A percentile compares a stretch with the other conserved stretches of the same genome.
Evolutionary conservation across 768 basidiomycete species (phyloP).

Genomic region (Calocera viscosa): DNA sequence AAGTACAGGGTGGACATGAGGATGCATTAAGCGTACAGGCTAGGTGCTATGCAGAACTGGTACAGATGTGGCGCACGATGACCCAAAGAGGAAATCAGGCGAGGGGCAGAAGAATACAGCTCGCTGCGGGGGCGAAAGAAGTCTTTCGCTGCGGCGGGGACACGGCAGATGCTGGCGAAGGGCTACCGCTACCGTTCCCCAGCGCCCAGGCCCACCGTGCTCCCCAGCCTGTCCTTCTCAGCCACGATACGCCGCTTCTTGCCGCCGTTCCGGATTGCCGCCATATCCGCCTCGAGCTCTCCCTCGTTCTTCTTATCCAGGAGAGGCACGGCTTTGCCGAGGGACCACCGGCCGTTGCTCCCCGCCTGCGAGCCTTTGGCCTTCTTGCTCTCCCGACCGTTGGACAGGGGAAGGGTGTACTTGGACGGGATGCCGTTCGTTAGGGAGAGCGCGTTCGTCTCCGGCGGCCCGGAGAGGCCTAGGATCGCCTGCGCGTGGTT

Average conservation of each 20-base stretch:
- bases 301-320: slow-evolving; percentile 48
- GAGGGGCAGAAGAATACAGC: neutral
- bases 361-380: slow-evolving; percentile 45
- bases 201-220: neutral
- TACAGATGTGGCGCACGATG: neutral
- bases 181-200: neutral
- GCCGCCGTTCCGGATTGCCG: slow-evolving; percentile 63
- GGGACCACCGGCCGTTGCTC: slow-evolving; percentile 40
- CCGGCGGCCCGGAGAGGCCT: slow-evolving; percentile 38
- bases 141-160: neutral
- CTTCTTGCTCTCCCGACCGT: slow-evolving; percentile 38
- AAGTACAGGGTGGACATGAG: too few relatives aligned
- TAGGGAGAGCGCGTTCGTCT: slow-evolving; percentile 63
- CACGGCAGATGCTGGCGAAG: neutral
- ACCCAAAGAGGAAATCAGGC: neutral
- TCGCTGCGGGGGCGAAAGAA: neutral
- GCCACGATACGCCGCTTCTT: slow-evolving; percentile 29
- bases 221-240: slow-evolving; percentile 4
- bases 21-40: neutral
- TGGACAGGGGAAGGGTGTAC: slow-evolving; percentile 60
- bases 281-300: slow-evolving; percentile 64
- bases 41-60: neutral
- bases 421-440: slow-evolving; percentile 78
- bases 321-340: slow-evolving; percentile 58
- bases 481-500: slow-evolving; percentile 29